Base-by-base conservation (phyloP, 345 rosid genomes). In the Corchorus olitorius region DNA sequence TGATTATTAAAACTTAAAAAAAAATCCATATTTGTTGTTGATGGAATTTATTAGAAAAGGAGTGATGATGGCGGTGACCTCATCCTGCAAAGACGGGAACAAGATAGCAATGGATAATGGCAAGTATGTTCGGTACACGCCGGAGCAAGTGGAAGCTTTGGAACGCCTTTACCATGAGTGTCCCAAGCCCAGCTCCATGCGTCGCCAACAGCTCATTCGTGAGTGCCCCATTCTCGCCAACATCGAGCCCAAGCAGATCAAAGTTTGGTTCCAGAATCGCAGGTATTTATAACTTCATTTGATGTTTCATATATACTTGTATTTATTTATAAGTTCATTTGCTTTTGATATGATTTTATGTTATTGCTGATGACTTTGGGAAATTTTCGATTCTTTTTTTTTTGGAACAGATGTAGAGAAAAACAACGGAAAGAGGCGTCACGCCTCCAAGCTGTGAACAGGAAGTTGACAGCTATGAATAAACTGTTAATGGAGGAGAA, bases 181-280 rank as follows among this genome's bases (percentile, higher is more conserved):
- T 67, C 96, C 96, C 0, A 91, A 91, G 62, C 96, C 96, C 12
- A 91, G 93, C 79, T 91, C 96, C 62, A 86, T 91, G 55, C 92
- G 96, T 64, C 90, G 93, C 53, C 96, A 91, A 33, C 96, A 91
- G 84, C 84, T 91, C 54, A 91, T 91, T 45, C 83, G 93, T 64
- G 96, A 91, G 61, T 91, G 92, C 75, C 91, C 90, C 0, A 91
- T 91, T 75, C 93, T 91, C 83, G 85, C 96, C 83, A 81, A 91
- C 86, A 89, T 91, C 46, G 96, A 91, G 84, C 93, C 96, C 27
- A 91, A 91, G 79, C 96, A 91, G 86, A 91, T 91, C 88, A 91
- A 91, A 83, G 96, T 91, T 78, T 91, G 96, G 96, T 91, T 91
- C 78, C 96, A 91, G 77, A 91, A 91, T 77, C 82, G 96, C 74